Conservation (phyloP, 306 rosid genomes). For the Calophaca sinica region DNA sequence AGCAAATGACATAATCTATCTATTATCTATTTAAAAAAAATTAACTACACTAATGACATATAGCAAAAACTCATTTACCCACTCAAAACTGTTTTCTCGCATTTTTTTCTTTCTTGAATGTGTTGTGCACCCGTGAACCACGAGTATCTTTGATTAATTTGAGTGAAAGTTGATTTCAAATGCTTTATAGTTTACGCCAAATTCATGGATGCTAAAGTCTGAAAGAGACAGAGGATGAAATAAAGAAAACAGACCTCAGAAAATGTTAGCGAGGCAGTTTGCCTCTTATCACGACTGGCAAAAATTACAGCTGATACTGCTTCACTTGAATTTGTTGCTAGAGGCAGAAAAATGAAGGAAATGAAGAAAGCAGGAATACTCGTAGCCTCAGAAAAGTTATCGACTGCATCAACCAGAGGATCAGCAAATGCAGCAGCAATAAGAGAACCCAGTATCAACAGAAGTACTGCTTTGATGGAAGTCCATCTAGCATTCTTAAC, state of each 20-base stretch:
- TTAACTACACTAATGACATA: too few species aligned
- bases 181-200: neutral
- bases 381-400: constrained; percentile 89
- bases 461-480: constrained; percentile 64
- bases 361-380: constrained; percentile 93
- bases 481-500: constrained; percentile 50
- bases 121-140: too few species aligned
- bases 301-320: constrained; percentile 89
- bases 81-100: too few species aligned
- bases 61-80: too few species aligned
- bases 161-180: constrained; percentile 1
- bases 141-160: too few species aligned
- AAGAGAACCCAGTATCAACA: constrained; percentile 71
- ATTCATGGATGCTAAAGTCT: constrained; percentile 22
- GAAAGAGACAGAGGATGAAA: constrained; percentile 19
- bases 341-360: constrained; percentile 83
- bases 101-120: too few species aligned
- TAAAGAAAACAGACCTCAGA: constrained; percentile 79
- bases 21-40: too few species aligned
- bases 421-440: constrained; percentile 88
- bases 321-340: constrained; percentile 94
- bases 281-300: constrained; percentile 82
- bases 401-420: constrained; percentile 89
- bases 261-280: constrained; percentile 85
- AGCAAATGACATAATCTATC: neutral